Base-by-base conservation (phyloP, 257 asterid genomes). In the Penstemon newberryi region DNA sequence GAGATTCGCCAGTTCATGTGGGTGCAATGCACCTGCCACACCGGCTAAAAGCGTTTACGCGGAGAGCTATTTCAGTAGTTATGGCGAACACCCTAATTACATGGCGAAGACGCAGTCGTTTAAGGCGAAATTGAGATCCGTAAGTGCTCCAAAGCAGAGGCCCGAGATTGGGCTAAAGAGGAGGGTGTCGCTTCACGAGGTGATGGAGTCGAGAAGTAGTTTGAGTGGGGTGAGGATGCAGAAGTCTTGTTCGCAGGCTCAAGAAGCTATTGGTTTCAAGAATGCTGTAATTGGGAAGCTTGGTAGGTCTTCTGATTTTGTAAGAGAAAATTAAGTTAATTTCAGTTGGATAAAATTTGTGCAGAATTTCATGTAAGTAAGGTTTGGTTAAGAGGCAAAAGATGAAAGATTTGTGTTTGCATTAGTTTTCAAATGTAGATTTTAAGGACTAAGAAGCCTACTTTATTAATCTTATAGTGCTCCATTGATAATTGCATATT, bases 71-170 rank as follows among this genome's bases (percentile, higher is more conserved):
- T 79, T 70, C 56, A 33, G 84, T 61, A 45, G 71, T 58, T 56
- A 57, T 54, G 65, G 63, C 2, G 61, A 73, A 5, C 5, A 58
- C 40, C 96, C 96, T 10, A 87, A 70, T 65, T 92, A 92, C 70
- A 92, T 92, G 98, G 93, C 90, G 46, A 86, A 82, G 37, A 89
- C 96, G 7, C 79, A 87, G 76, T 87, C 98, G 60, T 92, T 87
- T 74, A 81, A 72, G 66, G 96, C 96, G 1, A 89, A 89, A 65
- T 50, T 81, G 66, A 75, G 97, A 79, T 89, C 98, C 5, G 87
- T 79, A 1, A 89, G 97, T 60, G 96, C 92, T 4, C 98, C 96
- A 1, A 92, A 79, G 63, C 91, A 76, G 52, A 80, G 98, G 71
- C 96, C 88, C n/a, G 92, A 82, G 7, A 45, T 75, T 0, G 73